Evolutionary conservation across 768 basidiomycete species (phyloP), one percentile per base, ranked within the genome.

Genomic region (Suillus paluster): DNA sequence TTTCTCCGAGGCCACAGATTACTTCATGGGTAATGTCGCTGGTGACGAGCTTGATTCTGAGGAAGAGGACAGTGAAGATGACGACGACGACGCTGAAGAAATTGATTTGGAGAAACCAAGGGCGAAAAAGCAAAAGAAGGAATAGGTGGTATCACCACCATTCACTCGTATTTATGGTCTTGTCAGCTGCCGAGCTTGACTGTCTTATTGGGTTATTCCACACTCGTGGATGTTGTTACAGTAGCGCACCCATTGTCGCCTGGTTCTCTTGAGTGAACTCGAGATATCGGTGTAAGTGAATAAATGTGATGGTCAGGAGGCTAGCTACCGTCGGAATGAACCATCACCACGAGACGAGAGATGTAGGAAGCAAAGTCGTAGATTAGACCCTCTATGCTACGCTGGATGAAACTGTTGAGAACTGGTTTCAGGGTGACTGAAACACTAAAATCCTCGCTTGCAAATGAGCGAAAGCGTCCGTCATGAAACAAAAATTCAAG

Each of bases 71-170:
- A 84, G 85, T 9, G 87, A 89, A 14, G 87, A 89, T 8, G 89
- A 91, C 4, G 88, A 90, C 36, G 90, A 92, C 27, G 88, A 92
- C 25, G 91, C 85, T 49, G 91, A 88, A 48, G 93, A 94, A 74
- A 95, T 95, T 76, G 93, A 95, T 76, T 78, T 95, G 61, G 93
- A 95, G 75, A 90, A 91, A 76, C 93, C 92, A 46, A 82, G 85
- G 64, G 70, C 86, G 58, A 94, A 94, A 78, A 92, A 89, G 78
- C 86, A 83, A 77, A 86, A 84, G 70, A 74, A 74, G 66, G 74
- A 71, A 57, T 75, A 64, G 77, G 61, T 68, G 45, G 46, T 23
- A 19, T 41, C n/a, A 57, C 58, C 27, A 53, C 49, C 65, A 57
- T 62, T 60, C 64, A 63, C 49, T 67, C 63, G 42, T 74, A 76